Evolutionary conservation across 805 yeast species (phyloP), one percentile per base, ranked within the genome.

Genomic region (Ogataea saltuana): DNA sequence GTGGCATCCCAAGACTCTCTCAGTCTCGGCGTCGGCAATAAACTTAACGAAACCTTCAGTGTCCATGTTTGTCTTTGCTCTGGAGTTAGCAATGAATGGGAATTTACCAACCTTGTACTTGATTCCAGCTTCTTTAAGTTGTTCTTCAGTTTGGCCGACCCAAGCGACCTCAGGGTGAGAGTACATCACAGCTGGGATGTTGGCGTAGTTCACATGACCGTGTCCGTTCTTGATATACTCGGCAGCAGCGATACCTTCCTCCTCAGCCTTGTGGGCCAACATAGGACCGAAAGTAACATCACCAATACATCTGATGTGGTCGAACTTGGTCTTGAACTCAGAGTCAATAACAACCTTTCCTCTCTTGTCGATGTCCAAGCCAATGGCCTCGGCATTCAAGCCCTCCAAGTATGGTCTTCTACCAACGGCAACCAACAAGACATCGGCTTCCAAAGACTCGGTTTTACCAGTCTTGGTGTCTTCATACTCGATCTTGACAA

Each of bases 261-360:
- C 99, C 77, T 93, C 99, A 51, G 99, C 99, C 78, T 93, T 93
- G 80, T 93, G 99, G 53, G 99, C 99, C 72, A 93, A 80, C 99
- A 93, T 93, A 59, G 96, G 91, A 59, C 99, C 99, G 60, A 88
- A 93, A 31, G 99, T 93, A 44, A 84, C 97, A 65, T 93, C 99
- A 69, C 99, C 99, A 69, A 93, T 88, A 61, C 89, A 95, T 71
- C 96, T 87, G 67, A 93, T 90, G 72, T 93, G 96, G 43, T 90
- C 85, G 70, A 76, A 80, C 70, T 88, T 90, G 54, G 98, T 85
- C 73, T 88, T 85, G 80, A 80, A 93, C 75, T 91, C 88, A 48
- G 85, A 82, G 69, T 93, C 97, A 61, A 95, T 91, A 44, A 93
- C 95, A 61, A 93, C 76, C 67, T 98, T 83, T 50, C 97, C 97